Conservation (phyloP, 1,284 basidiomycete species). For the Inonotus obliquus region DNA sequence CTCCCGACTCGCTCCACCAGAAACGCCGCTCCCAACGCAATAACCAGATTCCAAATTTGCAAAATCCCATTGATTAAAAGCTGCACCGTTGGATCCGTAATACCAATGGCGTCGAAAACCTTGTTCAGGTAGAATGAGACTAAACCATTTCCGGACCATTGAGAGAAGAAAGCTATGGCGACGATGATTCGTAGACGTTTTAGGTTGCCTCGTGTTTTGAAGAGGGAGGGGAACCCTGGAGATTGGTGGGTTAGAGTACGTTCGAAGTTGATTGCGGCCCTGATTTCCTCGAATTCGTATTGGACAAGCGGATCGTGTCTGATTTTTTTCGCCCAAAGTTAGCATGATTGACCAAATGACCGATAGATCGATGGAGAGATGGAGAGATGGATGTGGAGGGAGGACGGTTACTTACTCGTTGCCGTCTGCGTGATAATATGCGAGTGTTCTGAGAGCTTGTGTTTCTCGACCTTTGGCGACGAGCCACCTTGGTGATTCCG, state of each 20-base stretch:
- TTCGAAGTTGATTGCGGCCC: slow-evolving; percentile 64
- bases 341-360: no score
- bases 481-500: slow-evolving; percentile 71
- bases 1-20: slow-evolving; percentile 58
- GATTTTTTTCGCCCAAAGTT: neutral
- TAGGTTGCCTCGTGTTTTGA: slow-evolving; percentile 58
- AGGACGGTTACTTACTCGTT: slow-evolving; percentile 36
- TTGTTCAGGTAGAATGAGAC: slow-evolving; percentile 77
- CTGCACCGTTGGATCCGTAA: slow-evolving; percentile 56
- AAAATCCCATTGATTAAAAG: slow-evolving; percentile 44
- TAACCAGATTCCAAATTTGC: slow-evolving; percentile 69
- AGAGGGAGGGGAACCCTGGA: slow-evolving; percentile 57
- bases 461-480: slow-evolving; percentile 59
- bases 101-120: slow-evolving; percentile 68
- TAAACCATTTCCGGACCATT: slow-evolving; percentile 35
- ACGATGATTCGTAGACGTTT: slow-evolving; percentile 66
- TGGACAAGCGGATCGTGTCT: slow-evolving; percentile 64
- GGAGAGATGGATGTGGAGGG: neutral
- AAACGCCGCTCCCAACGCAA: slow-evolving; percentile 55
- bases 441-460: slow-evolving; percentile 56
- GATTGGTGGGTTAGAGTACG: slow-evolving; percentile 45
- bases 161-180: slow-evolving; percentile 67
- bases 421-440: slow-evolving; percentile 73
- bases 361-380: neutral
- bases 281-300: slow-evolving; percentile 76